Evolutionary conservation across 2,329 filamentous ascomycete genomes (phyloP), one percentile per base, ranked within the genome.

Genomic region (Seiridium cupressi): DNA sequence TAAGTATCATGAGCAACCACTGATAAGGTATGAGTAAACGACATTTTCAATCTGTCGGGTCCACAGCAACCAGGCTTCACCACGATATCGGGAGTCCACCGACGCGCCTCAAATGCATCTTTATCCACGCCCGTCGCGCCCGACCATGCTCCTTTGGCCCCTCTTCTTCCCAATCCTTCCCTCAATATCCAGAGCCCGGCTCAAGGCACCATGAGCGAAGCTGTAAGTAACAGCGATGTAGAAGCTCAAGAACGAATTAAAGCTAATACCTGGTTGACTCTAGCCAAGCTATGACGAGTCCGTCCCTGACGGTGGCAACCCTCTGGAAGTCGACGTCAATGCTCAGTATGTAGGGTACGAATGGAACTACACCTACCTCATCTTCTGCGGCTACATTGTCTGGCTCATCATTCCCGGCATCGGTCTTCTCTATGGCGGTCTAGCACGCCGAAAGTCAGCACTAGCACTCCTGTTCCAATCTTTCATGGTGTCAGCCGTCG

Each of bases 331-430:
- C 44, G 51, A 61, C 18, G 60, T 61, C 31, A 61, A 89, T 65
- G 72, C 79, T 9, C 84, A 85, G 66, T 89, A 85, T 69, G 72
- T 71, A 32, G 85, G 85, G 6, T 74, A 81, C 59, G 85, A 89
- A 69, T 87, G 79, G 72, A 81, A 89, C 68, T 87, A 88, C 70
- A 79, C 80, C 44, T 89, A 87, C 67, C 77, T 86, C 53, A 71
- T 84, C 58, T 77, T 86, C 65, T 87, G 84, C 69, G 78, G 76
- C 11, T 86, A 83, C 70, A 78, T 89, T 58, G 86, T 89, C 58
- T 89, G 84, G 81, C 72, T 89, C 55, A 89, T 89, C 69, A 86
- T 63, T 11, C 62, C 60, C 1, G 74, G 74, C 42, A 76, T 77
- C 57, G 74, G 74, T 31, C 76, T 77, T 59, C 66, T 74, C 32